phyloP scores from a whole-genome alignment of 208 protist genomes.

The Wallacemonas sp. region DNA sequence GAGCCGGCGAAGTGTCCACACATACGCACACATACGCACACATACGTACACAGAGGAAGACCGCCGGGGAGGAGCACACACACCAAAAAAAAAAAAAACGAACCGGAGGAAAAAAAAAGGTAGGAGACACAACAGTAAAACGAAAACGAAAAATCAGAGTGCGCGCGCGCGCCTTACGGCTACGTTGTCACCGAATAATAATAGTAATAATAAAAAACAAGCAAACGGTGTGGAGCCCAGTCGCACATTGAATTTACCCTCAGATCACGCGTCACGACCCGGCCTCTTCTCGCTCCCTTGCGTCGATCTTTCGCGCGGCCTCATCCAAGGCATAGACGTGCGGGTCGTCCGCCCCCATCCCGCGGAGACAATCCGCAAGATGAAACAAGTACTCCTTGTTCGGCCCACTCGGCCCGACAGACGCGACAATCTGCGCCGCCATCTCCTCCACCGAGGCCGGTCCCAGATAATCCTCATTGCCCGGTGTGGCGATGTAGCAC shows the following conservation, averaged over 20 bases:
- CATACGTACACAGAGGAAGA: no score
- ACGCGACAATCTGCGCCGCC: conserved; percentile 61
- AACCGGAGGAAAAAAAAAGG: not conserved
- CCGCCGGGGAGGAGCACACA: no score
- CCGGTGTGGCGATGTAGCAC: conserved; percentile 71
- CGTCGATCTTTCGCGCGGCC: conserved; percentile 17
- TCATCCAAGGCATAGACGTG: conserved; percentile 75
- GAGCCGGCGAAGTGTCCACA: no score
- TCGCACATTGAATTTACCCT: no score
- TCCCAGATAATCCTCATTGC: conserved; percentile 72
- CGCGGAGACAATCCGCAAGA: conserved; percentile 50
- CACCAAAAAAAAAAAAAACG: no score
- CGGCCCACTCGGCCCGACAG: conserved; percentile 52
- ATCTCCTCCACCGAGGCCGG: conserved; percentile 53
- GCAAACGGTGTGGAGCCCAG: no score
- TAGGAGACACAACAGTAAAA: not conserved
- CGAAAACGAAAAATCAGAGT: not conserved
- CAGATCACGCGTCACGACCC: no score
- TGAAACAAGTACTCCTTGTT: conserved; percentile 81
- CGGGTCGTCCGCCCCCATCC: conserved; percentile 45
- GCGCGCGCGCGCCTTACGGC: no score
- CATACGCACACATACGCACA: no score
- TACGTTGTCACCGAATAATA: conserved; percentile 16
- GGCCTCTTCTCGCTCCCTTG: not conserved
- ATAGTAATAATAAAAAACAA: conserved; percentile 5